Conservation (phyloP, 1,139 yeast species). For the Lipomyces yarrowii region DNA sequence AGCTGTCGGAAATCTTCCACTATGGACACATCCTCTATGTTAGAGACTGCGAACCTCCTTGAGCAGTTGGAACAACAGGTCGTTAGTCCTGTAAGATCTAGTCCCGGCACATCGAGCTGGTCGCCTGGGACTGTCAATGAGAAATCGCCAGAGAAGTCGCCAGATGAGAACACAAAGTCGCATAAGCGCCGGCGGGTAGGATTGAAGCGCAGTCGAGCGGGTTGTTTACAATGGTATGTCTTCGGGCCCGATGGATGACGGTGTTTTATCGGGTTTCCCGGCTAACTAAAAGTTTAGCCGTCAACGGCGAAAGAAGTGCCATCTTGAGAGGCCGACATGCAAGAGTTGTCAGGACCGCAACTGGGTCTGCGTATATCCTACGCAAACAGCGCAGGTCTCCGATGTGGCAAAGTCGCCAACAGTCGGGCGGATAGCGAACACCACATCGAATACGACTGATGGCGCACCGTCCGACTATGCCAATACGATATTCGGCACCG, state of each 20-base stretch:
- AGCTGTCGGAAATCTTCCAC: neutral
- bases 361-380: slow-evolving; percentile 26
- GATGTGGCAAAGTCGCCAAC: neutral
- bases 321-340: slow-evolving; percentile 22
- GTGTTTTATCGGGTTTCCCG: neutral
- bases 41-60: neutral
- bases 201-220: slow-evolving; percentile 25
- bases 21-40: neutral
- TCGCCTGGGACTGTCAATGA: neutral
- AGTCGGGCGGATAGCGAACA: neutral
- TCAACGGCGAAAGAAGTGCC: slow-evolving; percentile 27
- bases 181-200: slow-evolving; percentile 19
- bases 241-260: no score
- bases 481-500: neutral
- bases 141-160: neutral
- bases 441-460: neutral
- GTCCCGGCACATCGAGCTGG: neutral
- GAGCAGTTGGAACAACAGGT: neutral
- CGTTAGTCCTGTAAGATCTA: neutral
- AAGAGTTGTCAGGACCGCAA: slow-evolving; percentile 23
- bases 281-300: slow-evolving; percentile 14
- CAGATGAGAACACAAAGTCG: neutral
- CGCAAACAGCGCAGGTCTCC: neutral
- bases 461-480: neutral
- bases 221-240: slow-evolving; percentile 28